Conservation (phyloP, 805 yeast species). For the Barnettozyma siamensis region DNA sequence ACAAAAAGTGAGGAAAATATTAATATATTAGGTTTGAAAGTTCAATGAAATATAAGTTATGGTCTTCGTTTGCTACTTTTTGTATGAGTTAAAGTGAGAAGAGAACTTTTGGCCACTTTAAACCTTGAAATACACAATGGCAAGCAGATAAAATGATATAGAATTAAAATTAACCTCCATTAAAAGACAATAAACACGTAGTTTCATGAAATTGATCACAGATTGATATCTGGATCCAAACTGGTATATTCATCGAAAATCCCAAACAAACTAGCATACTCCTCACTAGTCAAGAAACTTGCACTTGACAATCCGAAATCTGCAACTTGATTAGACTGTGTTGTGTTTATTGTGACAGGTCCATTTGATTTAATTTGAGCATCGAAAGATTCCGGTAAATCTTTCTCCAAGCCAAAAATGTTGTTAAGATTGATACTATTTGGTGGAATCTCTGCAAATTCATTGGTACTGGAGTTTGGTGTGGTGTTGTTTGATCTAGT, state of each 20-base stretch:
- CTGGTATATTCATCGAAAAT: slow-evolving; percentile 21
- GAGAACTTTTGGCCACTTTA: too few relatives aligned
- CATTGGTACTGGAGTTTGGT: slow-evolving; percentile 1
- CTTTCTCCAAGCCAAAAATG: slow-evolving; percentile 2
- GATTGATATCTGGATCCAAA: background rate
- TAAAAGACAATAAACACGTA: too few relatives aligned
- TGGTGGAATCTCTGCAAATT: background rate
- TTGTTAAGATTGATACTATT: slow-evolving; percentile 5
- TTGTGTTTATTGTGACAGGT: background rate
- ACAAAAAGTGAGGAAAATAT: too few relatives aligned
- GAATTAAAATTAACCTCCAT: too few relatives aligned
- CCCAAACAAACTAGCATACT: slow-evolving; percentile 21
- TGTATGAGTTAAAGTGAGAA: too few relatives aligned
- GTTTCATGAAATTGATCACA: too few relatives aligned
- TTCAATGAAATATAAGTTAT: too few relatives aligned
- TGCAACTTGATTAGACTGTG: too few relatives aligned
- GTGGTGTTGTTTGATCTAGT: background rate
- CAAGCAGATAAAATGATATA: too few relatives aligned
- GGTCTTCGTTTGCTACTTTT: too few relatives aligned
- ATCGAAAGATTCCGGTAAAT: background rate
- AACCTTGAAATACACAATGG: too few relatives aligned
- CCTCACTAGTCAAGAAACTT: slow-evolving; percentile 16
- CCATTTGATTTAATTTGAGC: background rate
- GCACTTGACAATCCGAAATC: background rate
- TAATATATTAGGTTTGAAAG: too few relatives aligned